Evolutionary conservation across 139 green algal genomes (phyloP), one percentile per base, ranked within the genome.

Genomic region (Astrephomene gubernaculifera): DNA sequence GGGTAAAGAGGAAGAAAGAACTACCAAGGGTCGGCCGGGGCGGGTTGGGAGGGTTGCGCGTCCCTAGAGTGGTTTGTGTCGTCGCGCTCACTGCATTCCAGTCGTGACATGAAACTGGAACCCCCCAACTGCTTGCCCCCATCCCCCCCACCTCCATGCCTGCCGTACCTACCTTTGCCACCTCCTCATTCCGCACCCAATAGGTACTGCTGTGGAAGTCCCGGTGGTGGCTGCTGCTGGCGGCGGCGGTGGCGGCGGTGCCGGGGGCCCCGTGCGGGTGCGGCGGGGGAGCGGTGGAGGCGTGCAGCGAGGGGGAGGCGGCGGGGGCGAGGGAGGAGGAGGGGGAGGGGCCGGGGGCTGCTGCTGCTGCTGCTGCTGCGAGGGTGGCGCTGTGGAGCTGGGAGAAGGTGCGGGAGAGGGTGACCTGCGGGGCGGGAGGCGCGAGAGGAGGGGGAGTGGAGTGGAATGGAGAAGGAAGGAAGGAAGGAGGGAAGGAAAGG

Each of bases 181-280:
- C 57, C 70, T 93, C 87, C 49, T 91, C 81, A 27, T 70, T 10
- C 7, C 61, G 38, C 21, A 93, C 82, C 90, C 90, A 93, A 71
- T 84, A 93, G 44, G 88, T 90, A 65, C 33, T 64, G 19, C 19
- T 78, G 41, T 8, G 43, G 72, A 71, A 75, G 17, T 87, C 81
- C 33, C 33, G 41, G 43, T 86, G 79, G 35, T 60, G 53, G 45
- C 53, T 53, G 35, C 22, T 8, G 22, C 53, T 44, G 27, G 29
- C 24, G 29, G 29, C 4, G 65, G 31, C 31, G 65, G 65, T 29
- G 31, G n/a, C n/a, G n/a, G n/a, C n/a, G n/a, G n/a, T n/a, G n/a
- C n/a, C 12, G 17, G 49, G 12, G 49, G 12, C 49, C 49, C 12
- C 49, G 49, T 17, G 12, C 49, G 12, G 49, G 49, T 17, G 49